A percentile compares a stretch with the other conserved stretches of the same genome.
These are phyloP conservation scores for Umbelopsis isabellina DNA, from an alignment of 192 early-diverging fungal species.

Conservation along the genomic window DNA sequence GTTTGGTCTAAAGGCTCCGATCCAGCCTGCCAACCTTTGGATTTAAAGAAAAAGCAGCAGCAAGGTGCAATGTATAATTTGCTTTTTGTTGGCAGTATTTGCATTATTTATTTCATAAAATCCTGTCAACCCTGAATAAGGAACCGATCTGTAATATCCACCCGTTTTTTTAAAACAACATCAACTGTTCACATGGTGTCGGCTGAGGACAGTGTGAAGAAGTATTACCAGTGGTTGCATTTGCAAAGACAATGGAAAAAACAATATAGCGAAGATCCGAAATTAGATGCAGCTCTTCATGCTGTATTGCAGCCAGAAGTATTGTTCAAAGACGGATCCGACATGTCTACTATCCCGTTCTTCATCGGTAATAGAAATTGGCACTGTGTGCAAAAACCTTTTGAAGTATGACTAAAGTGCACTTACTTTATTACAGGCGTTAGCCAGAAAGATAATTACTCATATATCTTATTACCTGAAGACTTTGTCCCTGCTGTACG, in stretches of 20 bases:
- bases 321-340: background rate
- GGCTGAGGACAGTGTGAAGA: background rate
- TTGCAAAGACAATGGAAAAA: conserved; percentile 9
- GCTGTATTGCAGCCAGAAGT: background rate
- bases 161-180: too few species aligned
- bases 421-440: background rate
- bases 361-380: background rate
- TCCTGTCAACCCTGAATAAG: background rate
- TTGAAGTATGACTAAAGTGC: background rate
- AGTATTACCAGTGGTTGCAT: background rate
- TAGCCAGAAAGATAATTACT: background rate
- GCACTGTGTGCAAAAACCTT: background rate
- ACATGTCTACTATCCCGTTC: background rate
- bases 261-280: background rate
- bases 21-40: background rate
- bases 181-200: background rate
- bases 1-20: background rate
- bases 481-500: conserved; percentile 14
- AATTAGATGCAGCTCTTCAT: background rate
- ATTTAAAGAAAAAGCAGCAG: background rate
- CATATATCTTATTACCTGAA: background rate
- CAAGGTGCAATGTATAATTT: background rate
- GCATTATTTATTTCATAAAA: conserved; percentile 11
- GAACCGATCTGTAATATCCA: background rate
- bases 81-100: background rate